Evolutionary conservation across 768 basidiomycete species (phyloP).

Genomic region (Exsudoporus frostii): DNA sequence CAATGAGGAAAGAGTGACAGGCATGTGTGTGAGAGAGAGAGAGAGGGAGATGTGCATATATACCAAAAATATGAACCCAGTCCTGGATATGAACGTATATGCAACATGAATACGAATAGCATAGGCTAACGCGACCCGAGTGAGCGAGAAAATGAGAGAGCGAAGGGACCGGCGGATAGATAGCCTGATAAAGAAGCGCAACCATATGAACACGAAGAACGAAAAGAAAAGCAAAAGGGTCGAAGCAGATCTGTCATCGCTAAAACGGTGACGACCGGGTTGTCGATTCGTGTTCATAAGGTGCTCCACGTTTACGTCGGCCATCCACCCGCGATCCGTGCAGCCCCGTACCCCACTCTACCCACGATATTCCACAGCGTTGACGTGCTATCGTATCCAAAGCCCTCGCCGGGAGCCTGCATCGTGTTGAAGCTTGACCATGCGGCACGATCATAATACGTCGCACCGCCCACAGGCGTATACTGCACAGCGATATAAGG

Average conservation of each 20-base stretch:
- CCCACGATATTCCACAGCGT: constrained; percentile 71
- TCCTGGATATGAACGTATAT: constrained; percentile 14
- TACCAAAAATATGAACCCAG: constrained; percentile 6
- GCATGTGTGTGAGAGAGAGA: not conserved
- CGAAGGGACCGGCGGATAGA: constrained; percentile 9
- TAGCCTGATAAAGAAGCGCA: constrained; percentile 14
- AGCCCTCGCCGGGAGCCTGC: constrained; percentile 69
- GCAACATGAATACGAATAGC: constrained; percentile 5
- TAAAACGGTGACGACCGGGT: constrained; percentile 12
- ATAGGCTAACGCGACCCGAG: not conserved
- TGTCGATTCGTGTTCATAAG: constrained; percentile 3
- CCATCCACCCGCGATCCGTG: constrained; percentile 73
- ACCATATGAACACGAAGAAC: constrained; percentile 18
- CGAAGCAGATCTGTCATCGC: not conserved
- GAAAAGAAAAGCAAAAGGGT: not conserved
- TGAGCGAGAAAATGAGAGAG: not conserved
- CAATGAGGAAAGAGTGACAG: constrained; percentile 7
- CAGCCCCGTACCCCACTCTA: constrained; percentile 70
- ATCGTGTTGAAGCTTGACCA: constrained; percentile 80
- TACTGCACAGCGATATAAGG: constrained; percentile 58
- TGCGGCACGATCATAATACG: constrained; percentile 72
- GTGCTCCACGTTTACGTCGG: constrained; percentile 48
- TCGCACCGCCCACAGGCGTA: constrained; percentile 59
- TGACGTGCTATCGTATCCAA: constrained; percentile 54
- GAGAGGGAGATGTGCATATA: not conserved